Conservation (phyloP, 495 filamentous ascomycete species). For the Neurospora sp. region DNA sequence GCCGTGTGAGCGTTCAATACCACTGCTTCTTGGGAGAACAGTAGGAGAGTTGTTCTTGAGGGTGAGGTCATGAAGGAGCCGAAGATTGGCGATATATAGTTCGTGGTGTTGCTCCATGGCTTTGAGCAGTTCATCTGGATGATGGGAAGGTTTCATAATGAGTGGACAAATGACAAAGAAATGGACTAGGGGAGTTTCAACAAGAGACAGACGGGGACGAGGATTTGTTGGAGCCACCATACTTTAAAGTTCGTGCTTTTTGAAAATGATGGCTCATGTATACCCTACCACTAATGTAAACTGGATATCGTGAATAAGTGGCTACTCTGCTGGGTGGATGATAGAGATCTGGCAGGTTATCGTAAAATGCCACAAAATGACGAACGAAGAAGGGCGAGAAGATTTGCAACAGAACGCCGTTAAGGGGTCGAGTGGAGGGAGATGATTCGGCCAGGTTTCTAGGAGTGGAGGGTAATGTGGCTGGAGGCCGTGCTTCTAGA, state of each 20-base stretch:
- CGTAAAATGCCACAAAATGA: not conserved
- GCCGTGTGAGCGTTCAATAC: conserved; percentile 5
- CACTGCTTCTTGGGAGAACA: not conserved
- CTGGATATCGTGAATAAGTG: not conserved
- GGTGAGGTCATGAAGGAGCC: conserved; percentile 21
- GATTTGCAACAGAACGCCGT: not conserved
- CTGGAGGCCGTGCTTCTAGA: not conserved
- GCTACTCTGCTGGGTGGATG: not conserved
- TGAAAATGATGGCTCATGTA: not conserved
- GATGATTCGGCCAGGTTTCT: not conserved
- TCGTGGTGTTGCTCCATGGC: conserved; percentile 26
- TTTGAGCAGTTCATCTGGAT: conserved; percentile 23
- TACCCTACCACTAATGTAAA: not conserved
- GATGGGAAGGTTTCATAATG: not conserved
- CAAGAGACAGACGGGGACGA: not conserved
- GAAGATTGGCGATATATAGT: conserved; percentile 25
- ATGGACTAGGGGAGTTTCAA: not conserved
- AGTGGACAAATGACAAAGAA: not conserved
- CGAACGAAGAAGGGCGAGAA: not conserved
- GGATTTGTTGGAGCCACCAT: not conserved
- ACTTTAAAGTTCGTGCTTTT: not conserved
- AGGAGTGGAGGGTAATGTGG: not conserved
- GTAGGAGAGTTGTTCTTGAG: not conserved
- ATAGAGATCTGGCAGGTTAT: not conserved
- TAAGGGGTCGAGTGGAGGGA: not conserved